These are phyloP conservation scores for Leccinum aurantiacum DNA, from an alignment of 768 basidiomycete species.

Conservation along the genomic window DNA sequence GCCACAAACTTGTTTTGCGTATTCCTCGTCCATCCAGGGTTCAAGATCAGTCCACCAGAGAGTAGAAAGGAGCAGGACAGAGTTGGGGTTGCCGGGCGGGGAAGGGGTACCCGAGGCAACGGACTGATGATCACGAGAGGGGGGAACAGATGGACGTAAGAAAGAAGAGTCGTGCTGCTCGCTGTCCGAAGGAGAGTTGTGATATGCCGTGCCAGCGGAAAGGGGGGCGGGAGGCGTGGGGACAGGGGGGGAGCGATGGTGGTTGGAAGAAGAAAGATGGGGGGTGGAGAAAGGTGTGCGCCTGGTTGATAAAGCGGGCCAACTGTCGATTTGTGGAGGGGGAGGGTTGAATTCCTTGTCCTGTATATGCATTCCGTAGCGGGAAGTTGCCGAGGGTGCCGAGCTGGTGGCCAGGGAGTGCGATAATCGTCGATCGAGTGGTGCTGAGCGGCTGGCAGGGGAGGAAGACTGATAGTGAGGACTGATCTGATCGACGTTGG, in stretches of 20 bases:
- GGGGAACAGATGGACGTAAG: conserved; percentile 18
- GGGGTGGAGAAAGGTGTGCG: conserved; percentile 27
- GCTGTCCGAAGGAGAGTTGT: conserved; percentile 18
- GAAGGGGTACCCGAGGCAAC: conserved; percentile 16
- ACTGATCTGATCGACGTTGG: conserved; percentile 30
- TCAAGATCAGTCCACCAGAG: conserved; percentile 89
- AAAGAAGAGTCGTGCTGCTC: conserved; percentile 21
- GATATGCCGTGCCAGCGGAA: conserved; percentile 19
- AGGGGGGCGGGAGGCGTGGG: conserved; percentile 24
- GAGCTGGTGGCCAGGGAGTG: conserved; percentile 18
- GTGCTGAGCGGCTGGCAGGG: conserved; percentile 6
- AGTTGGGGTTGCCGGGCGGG: conserved; percentile 29
- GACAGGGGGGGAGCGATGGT: conserved; percentile 42
- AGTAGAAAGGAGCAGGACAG: conserved; percentile 50
- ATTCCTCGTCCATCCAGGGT: conserved; percentile 97
- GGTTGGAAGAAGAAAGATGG: conserved; percentile 43
- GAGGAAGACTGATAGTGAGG: conserved; percentile 15
- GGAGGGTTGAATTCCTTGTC: conserved; percentile 38
- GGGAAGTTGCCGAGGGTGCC: conserved; percentile 32
- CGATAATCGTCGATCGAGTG: conserved; percentile 26
- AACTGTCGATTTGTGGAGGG: conserved; percentile 28
- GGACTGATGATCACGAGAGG: conserved; percentile 20
- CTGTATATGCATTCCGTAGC: conserved; percentile 36
- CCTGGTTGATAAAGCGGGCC: conserved; percentile 37
- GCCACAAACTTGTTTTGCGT: conserved; percentile 82